phyloP scores from a whole-genome alignment of 2,329 filamentous ascomycete species.

The Lanzia echinophila region DNA sequence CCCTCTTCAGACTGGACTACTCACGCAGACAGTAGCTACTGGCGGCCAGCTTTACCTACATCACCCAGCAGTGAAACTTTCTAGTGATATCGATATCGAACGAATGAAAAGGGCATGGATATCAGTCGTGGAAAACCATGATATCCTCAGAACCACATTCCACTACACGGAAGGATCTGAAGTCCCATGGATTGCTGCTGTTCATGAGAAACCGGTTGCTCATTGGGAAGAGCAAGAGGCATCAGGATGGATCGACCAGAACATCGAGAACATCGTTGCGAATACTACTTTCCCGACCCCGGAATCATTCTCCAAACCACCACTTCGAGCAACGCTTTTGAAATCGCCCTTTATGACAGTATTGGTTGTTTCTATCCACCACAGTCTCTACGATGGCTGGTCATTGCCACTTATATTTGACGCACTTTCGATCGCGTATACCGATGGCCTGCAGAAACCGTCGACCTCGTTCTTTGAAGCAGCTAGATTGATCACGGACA shows the following conservation, averaged over 20 bases:
- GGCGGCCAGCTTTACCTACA: slow-evolving; percentile 31
- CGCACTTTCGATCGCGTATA: background rate
- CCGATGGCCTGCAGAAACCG: background rate
- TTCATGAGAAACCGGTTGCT: slow-evolving; percentile 3
- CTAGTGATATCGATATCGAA: slow-evolving; percentile 15
- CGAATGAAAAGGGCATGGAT: slow-evolving; percentile 25
- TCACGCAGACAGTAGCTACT: slow-evolving; percentile 31
- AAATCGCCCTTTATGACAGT: slow-evolving; percentile 13
- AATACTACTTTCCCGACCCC: slow-evolving; percentile 6
- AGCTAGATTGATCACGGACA: background rate
- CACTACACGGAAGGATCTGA: background rate
- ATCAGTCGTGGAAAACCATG: slow-evolving; percentile 15
- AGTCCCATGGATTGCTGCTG: slow-evolving; percentile 12
- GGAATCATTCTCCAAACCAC: background rate
- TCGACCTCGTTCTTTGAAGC: background rate
- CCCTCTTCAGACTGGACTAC: slow-evolving; percentile 32
- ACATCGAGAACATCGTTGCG: background rate
- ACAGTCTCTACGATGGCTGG: slow-evolving; percentile 51
- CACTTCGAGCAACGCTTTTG: background rate
- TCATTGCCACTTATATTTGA: slow-evolving; percentile 30
- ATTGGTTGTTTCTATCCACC: slow-evolving; percentile 48
- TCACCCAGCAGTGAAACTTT: slow-evolving; percentile 16
- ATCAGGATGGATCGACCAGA: background rate
- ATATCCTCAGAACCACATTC: slow-evolving; percentile 30
- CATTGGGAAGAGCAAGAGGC: background rate